phyloP scores from a whole-genome alignment of 1,284 basidiomycete species.

The Cystobasidium slooffiae region DNA sequence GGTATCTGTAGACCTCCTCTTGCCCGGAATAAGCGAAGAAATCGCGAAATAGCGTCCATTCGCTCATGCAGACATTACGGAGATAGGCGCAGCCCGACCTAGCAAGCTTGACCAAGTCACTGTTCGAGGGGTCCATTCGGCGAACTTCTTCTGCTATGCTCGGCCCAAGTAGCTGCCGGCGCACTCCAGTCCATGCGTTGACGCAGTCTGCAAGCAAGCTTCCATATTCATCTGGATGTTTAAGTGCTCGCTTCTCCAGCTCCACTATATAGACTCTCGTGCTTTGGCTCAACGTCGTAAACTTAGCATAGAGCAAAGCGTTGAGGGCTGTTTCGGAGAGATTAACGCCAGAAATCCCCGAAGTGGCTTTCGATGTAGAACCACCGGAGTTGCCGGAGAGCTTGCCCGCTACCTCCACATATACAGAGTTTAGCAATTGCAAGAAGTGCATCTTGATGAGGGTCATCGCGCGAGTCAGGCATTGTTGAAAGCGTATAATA shows the following conservation, averaged over 20 bases:
- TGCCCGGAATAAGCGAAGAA: slow-evolving; percentile 82
- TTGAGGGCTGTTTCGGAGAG: slow-evolving; percentile 78
- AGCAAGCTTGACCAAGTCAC: slow-evolving; percentile 83
- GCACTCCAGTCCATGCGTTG: slow-evolving; percentile 72
- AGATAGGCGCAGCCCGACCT: slow-evolving; percentile 85
- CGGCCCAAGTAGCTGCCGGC: slow-evolving; percentile 71
- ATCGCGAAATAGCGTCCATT: slow-evolving; percentile 78
- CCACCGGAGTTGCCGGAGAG: slow-evolving; percentile 69
- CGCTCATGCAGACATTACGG: slow-evolving; percentile 83
- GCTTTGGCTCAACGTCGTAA: slow-evolving; percentile 66
- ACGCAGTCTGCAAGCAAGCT: slow-evolving; percentile 82
- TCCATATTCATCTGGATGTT: slow-evolving; percentile 74
- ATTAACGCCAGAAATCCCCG: slow-evolving; percentile 62
- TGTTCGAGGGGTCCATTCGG: slow-evolving; percentile 73
- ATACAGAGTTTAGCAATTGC: slow-evolving; percentile 73
- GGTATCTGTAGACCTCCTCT: slow-evolving; percentile 79
- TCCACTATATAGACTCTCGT: slow-evolving; percentile 78
- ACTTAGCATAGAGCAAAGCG: slow-evolving; percentile 86
- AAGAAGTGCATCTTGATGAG: slow-evolving; percentile 93
- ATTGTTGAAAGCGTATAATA: slow-evolving; percentile 89
- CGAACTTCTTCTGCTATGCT: slow-evolving; percentile 77
- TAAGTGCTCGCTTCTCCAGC: slow-evolving; percentile 73
- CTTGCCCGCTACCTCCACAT: slow-evolving; percentile 72
- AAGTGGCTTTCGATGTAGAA: not conserved
- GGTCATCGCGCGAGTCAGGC: slow-evolving; percentile 93